These are phyloP conservation scores for Globisporangium camurandrum DNA, from an alignment of 352 stramenopile species.

Conservation along the genomic window DNA sequence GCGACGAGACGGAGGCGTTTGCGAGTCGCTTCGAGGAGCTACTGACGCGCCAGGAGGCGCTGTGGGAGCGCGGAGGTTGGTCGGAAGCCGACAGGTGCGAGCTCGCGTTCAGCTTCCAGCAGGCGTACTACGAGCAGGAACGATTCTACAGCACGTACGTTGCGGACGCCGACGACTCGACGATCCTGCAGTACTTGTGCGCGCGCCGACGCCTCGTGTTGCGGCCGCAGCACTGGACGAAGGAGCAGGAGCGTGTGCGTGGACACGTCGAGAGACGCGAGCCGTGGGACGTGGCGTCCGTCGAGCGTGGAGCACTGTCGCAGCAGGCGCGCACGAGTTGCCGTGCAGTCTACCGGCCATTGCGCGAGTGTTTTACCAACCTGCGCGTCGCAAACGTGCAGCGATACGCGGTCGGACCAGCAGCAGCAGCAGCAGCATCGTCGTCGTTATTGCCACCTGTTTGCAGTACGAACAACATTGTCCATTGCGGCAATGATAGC, in stretches of 20 bases:
- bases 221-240: not conserved
- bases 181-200: constrained; percentile 9
- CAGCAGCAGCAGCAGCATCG: too few species aligned
- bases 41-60: constrained; percentile 6
- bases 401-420: not conserved
- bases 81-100: constrained; percentile 10
- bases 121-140: constrained; percentile 13
- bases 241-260: too few species aligned
- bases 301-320: not conserved
- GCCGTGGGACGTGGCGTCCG: not conserved
- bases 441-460: not conserved
- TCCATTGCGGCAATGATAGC: too few species aligned
- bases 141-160: constrained; percentile 14
- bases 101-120: constrained; percentile 13
- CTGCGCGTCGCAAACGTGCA: not conserved
- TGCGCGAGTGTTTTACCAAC: constrained; percentile 1
- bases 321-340: constrained; percentile 1
- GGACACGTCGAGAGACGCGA: too few species aligned
- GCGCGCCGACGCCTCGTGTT: constrained; percentile 1
- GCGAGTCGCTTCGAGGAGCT: constrained; percentile 10
- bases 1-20: constrained; percentile 12
- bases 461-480: not conserved
- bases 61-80: constrained; percentile 10
- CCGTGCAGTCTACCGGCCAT: constrained; percentile 2
- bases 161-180: constrained; percentile 10